Evolutionary conservation across 345 rosid genomes (phyloP).

Genomic region (Melastoma malabathricum): DNA sequence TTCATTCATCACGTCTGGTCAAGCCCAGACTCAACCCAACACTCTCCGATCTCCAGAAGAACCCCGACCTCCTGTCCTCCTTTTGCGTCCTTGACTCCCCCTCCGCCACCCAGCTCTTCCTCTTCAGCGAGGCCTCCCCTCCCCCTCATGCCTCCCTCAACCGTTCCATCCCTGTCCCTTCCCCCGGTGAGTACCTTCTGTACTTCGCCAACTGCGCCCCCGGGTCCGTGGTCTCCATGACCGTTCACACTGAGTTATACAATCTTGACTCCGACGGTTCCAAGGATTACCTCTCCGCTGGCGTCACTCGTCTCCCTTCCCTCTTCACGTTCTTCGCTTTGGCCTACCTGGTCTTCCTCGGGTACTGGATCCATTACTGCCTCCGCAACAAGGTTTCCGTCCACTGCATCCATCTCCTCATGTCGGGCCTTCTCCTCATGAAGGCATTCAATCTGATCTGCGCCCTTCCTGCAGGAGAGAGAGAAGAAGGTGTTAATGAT

Average conservation of each 20-base stretch:
- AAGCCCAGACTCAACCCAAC: conserved; percentile 79
- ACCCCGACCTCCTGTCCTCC: conserved; percentile 14
- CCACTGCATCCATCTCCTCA: conserved; percentile 78
- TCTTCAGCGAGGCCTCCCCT: conserved; percentile 73
- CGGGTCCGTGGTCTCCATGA: conserved; percentile 70
- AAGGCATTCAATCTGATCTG: conserved; percentile 83
- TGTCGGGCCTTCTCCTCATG: conserved; percentile 63
- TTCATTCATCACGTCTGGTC: too few species aligned
- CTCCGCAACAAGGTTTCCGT: conserved; percentile 32
- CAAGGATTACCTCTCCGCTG: conserved; percentile 64
- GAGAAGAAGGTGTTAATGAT: conserved; percentile 96
- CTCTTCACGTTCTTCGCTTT: conserved; percentile 45
- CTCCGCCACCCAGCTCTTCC: conserved; percentile 44
- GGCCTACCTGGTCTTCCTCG: conserved; percentile 43
- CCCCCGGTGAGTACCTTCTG: conserved; percentile 81
- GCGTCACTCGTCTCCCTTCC: conserved; percentile 61
- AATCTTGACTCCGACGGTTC: conserved; percentile 50
- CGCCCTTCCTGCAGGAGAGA: conserved; percentile 88
- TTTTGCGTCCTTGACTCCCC: conserved; percentile 85
- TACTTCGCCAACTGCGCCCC: conserved; percentile 85
- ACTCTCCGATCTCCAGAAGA: conserved; percentile 70
- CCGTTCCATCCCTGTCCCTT: conserved; percentile 42
- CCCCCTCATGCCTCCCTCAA: conserved; percentile 55
- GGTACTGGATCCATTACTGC: conserved; percentile 53
- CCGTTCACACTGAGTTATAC: conserved; percentile 59